Evolutionary conservation across 495 filamentous ascomycete genomes (phyloP).

Genomic region (Lasiosphaeris hirsuta): DNA sequence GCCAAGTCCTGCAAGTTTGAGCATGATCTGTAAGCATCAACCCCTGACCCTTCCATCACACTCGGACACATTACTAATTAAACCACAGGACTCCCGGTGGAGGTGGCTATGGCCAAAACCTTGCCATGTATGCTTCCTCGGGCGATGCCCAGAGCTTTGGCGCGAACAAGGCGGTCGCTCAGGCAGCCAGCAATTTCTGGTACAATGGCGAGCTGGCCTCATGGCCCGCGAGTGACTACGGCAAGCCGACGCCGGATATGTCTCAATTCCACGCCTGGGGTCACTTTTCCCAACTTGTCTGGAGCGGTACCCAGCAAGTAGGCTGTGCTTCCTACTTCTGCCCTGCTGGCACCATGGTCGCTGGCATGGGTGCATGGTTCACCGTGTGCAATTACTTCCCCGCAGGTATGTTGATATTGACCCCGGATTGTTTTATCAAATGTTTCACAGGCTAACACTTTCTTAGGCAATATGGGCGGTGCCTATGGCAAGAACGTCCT

Average conservation of each 20-base stretch:
- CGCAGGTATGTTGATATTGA: slow-evolving; percentile 53
- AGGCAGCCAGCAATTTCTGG: slow-evolving; percentile 71
- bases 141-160: slow-evolving; percentile 27
- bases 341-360: slow-evolving; percentile 43
- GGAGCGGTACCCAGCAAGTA: slow-evolving; percentile 66
- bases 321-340: slow-evolving; percentile 68
- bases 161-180: slow-evolving; percentile 48
- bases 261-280: slow-evolving; percentile 67
- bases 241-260: slow-evolving; percentile 49
- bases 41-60: background rate
- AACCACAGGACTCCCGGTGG: slow-evolving; percentile 45
- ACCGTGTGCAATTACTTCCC: slow-evolving; percentile 90
- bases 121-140: slow-evolving; percentile 50
- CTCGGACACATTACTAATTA: slow-evolving; percentile 8
- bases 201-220: slow-evolving; percentile 72
- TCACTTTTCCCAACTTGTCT: slow-evolving; percentile 89
- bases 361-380: slow-evolving; percentile 43
- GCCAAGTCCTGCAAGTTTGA: slow-evolving; percentile 61
- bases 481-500: slow-evolving; percentile 64
- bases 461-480: slow-evolving; percentile 63
- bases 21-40: slow-evolving; percentile 69
- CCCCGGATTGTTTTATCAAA: slow-evolving; percentile 11
- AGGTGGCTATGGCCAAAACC: slow-evolving; percentile 82
- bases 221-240: slow-evolving; percentile 39
- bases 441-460: slow-evolving; percentile 24